A percentile compares a stretch with the other conserved stretches of the same genome.
These are phyloP conservation scores for Erythrophleum fordii DNA, from an alignment of 306 rosid species.

Conservation along the genomic window DNA sequence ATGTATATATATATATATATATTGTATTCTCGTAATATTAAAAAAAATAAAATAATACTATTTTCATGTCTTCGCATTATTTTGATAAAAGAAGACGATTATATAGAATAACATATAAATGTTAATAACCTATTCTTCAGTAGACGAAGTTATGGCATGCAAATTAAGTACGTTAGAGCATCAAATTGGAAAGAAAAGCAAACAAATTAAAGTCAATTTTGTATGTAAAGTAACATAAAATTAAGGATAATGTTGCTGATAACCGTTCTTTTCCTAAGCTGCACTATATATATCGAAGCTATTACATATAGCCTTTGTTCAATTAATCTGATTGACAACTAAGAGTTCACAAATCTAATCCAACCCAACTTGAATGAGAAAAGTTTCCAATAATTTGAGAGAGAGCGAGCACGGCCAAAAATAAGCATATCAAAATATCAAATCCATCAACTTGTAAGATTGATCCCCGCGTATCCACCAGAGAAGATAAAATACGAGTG, in stretches of 20 bases:
- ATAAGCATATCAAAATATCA: conserved; percentile 19
- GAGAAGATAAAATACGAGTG: conserved; percentile 12
- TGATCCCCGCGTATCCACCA: not conserved
- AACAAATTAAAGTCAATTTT: too few species aligned
- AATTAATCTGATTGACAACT: not conserved
- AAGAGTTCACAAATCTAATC: not conserved
- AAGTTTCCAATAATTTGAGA: not conserved
- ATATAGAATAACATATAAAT: not conserved
- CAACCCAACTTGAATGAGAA: not conserved
- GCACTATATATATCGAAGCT: not conserved
- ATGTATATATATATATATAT: not conserved
- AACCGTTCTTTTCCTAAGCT: not conserved
- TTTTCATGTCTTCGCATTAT: not conserved
- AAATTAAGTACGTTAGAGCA: too few species aligned
- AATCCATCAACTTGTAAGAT: conserved; percentile 24
- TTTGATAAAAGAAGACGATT: not conserved
- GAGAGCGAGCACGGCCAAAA: conserved; percentile 24
- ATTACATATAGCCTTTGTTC: not conserved
- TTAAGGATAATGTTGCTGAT: too few species aligned
- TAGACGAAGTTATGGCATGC: too few species aligned
- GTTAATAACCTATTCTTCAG: not conserved
- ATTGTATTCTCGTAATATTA: not conserved
- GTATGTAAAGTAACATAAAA: too few species aligned
- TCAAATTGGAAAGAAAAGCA: too few species aligned
- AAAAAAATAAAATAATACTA: not conserved